Percentiles rank a stretch among this genome's conserved stretches.
Evolutionary conservation across 192 early-diverging fungal genomes (phyloP).

Genomic region (Entomortierella parvispora): DNA sequence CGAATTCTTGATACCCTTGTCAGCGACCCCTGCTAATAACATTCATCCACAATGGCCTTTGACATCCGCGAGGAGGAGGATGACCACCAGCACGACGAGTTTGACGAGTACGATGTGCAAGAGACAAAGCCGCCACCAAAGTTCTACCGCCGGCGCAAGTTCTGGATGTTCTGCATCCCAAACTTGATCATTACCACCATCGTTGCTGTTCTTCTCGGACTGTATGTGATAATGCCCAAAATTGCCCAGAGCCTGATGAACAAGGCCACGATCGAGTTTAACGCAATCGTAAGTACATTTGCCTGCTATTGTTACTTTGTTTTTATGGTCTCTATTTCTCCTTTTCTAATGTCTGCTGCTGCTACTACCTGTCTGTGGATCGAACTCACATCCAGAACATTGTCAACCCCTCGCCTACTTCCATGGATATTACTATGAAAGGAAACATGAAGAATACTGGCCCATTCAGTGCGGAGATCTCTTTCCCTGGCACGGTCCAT

Average conservation of each 20-base stretch:
- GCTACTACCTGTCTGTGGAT: too few relatives aligned
- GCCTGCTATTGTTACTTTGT: not conserved
- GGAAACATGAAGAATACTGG: conserved; percentile 50
- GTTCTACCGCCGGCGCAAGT: conserved; percentile 59
- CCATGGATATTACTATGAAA: conserved; percentile 13
- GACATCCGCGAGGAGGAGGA: conserved; percentile 46
- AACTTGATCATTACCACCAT: conserved; percentile 50
- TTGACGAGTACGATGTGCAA: conserved; percentile 43
- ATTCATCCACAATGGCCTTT: conserved; percentile 39
- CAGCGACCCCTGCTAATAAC: too few relatives aligned
- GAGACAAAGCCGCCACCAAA: conserved; percentile 47
- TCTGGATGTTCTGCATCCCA: conserved; percentile 56
- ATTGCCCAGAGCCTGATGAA: conserved; percentile 54
- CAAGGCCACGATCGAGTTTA: conserved; percentile 4
- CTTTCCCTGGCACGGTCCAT: conserved; percentile 38
- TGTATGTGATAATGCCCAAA: conserved; percentile 63
- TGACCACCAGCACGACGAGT: conserved; percentile 27
- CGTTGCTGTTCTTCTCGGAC: conserved; percentile 53
- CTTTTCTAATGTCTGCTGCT: not conserved
- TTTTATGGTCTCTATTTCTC: not conserved
- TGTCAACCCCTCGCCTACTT: conserved; percentile 7
- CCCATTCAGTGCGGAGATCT: conserved; percentile 52
- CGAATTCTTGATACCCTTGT: too few relatives aligned
- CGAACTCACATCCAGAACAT: conserved; percentile 3
- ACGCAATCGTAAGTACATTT: not conserved